Evolutionary conservation across 306 rosid species (phyloP), one percentile per base, ranked within the genome.

Genomic region (Vicia faba): DNA sequence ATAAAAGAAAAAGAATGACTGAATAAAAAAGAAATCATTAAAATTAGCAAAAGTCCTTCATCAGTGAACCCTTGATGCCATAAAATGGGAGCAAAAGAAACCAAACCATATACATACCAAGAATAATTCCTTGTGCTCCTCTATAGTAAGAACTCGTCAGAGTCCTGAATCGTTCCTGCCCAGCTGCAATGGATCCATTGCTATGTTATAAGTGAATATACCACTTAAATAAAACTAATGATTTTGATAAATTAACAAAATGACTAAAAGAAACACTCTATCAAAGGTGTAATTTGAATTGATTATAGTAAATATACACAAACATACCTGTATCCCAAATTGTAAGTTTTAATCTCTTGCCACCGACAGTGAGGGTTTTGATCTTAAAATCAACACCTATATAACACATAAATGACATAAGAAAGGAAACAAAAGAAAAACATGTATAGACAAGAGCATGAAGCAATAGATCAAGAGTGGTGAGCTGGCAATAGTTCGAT

Each of bases 341-440:
- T n/a, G 96, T 93, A 55, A 93, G 83, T 75, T 93, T 93, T 70
- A 93, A 79, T 79, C 84, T 90, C 87, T 93, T 88, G 73, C 95
- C 96, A 66, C 81, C 95, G 0, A 90, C 90, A 19, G 84, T 76
- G 43, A 93, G 91, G 49, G 66, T 79, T 83, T 90, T 93, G 87
- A 93, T 90, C 88, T 93, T 93, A 74, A 93, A 93, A 86, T 93
- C 99, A 84, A 93, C 97, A 63, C 99, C 99, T 93, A 53, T 62
- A 58, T 25, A 77, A 36, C 39, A 78, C 18, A 11, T 29, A 70
- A 63, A 64, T 19, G 2, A n/a, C 43, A 39, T 10, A 8, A 39
- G 23, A n/a, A n/a, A n/a, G n/a, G n/a, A n/a, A n/a, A n/a, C n/a
- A n/a, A n/a, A n/a, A n/a, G n/a, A n/a, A n/a, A n/a, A n/a, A n/a